A percentile compares a stretch with the other conserved stretches of the same genome.
phyloP scores from a whole-genome alignment of 305 asterid species.

The Fraxinus velutina region DNA sequence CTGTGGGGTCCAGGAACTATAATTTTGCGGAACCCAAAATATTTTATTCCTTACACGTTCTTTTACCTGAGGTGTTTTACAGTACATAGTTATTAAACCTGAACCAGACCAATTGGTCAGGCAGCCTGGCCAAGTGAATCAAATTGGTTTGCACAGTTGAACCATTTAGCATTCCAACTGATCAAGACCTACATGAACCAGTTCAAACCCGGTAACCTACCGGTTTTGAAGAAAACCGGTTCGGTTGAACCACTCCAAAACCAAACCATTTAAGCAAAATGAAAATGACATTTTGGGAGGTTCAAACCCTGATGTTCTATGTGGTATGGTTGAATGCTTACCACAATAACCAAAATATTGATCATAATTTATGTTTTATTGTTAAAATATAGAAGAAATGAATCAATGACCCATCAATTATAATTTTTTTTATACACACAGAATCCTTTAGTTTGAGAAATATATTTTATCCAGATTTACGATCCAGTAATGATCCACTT shows the following conservation, averaged over 20 bases:
- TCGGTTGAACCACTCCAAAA: background rate
- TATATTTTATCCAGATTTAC: background rate
- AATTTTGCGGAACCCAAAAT: background rate
- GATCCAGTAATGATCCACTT: background rate
- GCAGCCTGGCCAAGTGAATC: background rate
- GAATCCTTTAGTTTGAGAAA: background rate
- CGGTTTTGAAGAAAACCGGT: background rate
- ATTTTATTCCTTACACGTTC: background rate
- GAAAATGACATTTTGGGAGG: background rate
- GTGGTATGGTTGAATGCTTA: background rate
- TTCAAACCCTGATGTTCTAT: background rate
- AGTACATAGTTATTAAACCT: background rate
- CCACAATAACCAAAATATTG: background rate
- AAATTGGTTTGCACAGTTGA: background rate
- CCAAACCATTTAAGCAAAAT: background rate
- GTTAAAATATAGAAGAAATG: background rate
- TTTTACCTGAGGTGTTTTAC: background rate
- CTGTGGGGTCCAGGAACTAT: background rate
- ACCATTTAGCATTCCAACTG: background rate
- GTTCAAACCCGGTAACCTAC: background rate
- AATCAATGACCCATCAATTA: background rate
- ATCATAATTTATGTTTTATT: background rate
- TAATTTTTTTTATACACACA: background rate
- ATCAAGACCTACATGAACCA: background rate
- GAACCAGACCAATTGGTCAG: background rate